Evolutionary conservation across 768 basidiomycete genomes (phyloP).

Genomic region (Russula lepida): DNA sequence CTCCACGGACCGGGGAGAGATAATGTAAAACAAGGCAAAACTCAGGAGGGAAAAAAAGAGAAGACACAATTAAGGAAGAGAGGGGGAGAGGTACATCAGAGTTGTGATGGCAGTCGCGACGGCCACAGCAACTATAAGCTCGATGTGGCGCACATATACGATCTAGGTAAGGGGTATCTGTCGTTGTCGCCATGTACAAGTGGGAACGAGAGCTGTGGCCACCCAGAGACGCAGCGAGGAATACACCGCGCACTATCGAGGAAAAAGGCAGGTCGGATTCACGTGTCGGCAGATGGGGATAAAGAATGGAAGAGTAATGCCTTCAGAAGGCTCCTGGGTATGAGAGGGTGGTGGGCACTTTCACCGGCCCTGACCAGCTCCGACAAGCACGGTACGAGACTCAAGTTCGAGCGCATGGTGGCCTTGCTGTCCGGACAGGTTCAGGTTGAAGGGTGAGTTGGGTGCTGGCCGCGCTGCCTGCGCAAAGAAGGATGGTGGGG

Average conservation of each 20-base stretch:
- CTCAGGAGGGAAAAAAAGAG: not conserved
- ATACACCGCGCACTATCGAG: not conserved
- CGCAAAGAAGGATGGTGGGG: conserved; percentile 18
- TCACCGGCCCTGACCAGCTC: conserved; percentile 18
- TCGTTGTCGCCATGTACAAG: not conserved
- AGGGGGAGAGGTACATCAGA: not conserved
- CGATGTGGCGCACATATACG: not conserved
- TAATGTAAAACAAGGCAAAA: not conserved
- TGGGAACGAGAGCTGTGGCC: not conserved
- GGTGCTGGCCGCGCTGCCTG: conserved; percentile 14
- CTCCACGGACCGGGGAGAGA: conserved; percentile 8
- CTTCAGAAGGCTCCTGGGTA: not conserved
- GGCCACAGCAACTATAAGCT: not conserved
- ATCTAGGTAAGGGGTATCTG: conserved; percentile 14
- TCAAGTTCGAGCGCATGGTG: conserved; percentile 16
- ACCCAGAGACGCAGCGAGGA: not conserved
- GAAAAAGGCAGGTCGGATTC: not conserved
- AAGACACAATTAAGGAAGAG: not conserved
- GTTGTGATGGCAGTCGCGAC: conserved; percentile 2
- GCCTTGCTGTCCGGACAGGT: conserved; percentile 10
- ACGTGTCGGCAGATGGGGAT: not conserved
- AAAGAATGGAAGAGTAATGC: not conserved
- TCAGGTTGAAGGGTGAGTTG: conserved; percentile 17
- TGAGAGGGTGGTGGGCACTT: not conserved
- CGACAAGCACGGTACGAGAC: conserved; percentile 17